A percentile compares a stretch with the other conserved stretches of the same genome.
These are phyloP conservation scores for Amanita phalloides DNA, from an alignment of 768 basidiomycete species.

Conservation along the genomic window DNA sequence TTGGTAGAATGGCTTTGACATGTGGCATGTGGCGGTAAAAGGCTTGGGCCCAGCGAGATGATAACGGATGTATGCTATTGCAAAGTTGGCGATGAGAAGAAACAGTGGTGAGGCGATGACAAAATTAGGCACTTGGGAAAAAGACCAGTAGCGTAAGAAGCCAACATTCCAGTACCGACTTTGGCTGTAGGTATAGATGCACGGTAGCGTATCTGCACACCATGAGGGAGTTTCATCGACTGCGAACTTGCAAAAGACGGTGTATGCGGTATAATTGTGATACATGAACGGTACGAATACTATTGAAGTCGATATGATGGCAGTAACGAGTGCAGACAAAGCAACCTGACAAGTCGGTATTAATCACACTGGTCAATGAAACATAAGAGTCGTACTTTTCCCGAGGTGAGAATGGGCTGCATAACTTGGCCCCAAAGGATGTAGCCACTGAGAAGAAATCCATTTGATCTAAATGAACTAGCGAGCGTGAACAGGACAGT, in stretches of 20 bases:
- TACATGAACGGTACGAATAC: conserved; percentile 55
- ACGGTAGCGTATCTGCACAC: conserved; percentile 55
- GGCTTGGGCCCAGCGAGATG: background rate
- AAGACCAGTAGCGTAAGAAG: conserved; percentile 79
- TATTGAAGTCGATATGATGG: conserved; percentile 31
- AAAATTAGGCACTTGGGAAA: conserved; percentile 81
- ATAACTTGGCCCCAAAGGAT: conserved; percentile 63
- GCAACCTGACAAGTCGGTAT: conserved; percentile 20
- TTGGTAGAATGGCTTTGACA: conserved; percentile 4
- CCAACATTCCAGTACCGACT: conserved; percentile 80
- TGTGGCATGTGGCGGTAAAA: background rate
- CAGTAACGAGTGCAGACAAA: conserved; percentile 19
- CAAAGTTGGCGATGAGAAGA: conserved; percentile 31
- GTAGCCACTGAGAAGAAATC: conserved; percentile 66
- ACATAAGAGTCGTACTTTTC: conserved; percentile 18
- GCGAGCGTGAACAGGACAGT: conserved; percentile 56
- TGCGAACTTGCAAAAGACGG: conserved; percentile 45
- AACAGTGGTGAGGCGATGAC: conserved; percentile 68
- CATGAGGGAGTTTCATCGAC: conserved; percentile 29
- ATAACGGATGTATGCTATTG: conserved; percentile 13
- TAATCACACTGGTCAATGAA: background rate
- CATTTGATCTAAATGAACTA: conserved; percentile 65
- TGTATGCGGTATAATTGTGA: conserved; percentile 63
- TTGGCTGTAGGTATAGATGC: conserved; percentile 79
- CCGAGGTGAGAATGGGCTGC: conserved; percentile 33